These are phyloP conservation scores for Fusarium nanum DNA, from an alignment of 2,329 filamentous ascomycete species.

Conservation along the genomic window DNA sequence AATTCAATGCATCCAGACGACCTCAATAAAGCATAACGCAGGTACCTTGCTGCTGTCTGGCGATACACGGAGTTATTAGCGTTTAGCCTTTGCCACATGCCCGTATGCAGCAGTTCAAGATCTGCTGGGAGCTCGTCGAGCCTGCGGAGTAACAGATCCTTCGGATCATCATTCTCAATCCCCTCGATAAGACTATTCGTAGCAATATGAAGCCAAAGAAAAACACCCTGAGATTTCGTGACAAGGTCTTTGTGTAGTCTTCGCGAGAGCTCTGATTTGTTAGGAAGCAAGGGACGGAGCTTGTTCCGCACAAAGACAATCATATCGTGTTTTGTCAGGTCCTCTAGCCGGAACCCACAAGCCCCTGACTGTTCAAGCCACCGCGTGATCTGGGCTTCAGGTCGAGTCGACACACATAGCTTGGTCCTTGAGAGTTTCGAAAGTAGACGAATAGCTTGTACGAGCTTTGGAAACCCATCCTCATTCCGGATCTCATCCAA, in stretches of 20 bases:
- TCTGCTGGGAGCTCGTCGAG: background rate
- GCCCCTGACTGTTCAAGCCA: rapidly evolving
- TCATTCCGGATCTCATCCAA: background rate
- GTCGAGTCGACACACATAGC: background rate
- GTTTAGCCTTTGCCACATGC: conserved; percentile 26
- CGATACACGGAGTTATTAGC: conserved; percentile 10
- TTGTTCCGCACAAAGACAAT: background rate
- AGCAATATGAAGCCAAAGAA: background rate
- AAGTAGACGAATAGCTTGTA: rapidly evolving
- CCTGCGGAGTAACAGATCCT: background rate
- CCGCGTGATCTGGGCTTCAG: background rate
- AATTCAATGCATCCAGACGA: rapidly evolving
- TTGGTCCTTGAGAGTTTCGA: rapidly evolving
- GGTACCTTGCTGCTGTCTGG: conserved; percentile 1
- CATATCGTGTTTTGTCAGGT: conserved; percentile 1
- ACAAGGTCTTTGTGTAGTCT: background rate
- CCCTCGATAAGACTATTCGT: background rate
- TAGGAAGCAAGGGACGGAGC: rapidly evolving
- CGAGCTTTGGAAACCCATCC: background rate
- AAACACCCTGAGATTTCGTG: conserved; percentile 1
- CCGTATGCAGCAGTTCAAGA: conserved; percentile 7
- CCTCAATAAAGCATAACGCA: background rate
- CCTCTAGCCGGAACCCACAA: rapidly evolving
- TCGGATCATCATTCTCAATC: background rate
- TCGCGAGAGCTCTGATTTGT: rapidly evolving